phyloP scores from a whole-genome alignment of 164 flowering plant species.

The Tetracentron sinense region DNA sequence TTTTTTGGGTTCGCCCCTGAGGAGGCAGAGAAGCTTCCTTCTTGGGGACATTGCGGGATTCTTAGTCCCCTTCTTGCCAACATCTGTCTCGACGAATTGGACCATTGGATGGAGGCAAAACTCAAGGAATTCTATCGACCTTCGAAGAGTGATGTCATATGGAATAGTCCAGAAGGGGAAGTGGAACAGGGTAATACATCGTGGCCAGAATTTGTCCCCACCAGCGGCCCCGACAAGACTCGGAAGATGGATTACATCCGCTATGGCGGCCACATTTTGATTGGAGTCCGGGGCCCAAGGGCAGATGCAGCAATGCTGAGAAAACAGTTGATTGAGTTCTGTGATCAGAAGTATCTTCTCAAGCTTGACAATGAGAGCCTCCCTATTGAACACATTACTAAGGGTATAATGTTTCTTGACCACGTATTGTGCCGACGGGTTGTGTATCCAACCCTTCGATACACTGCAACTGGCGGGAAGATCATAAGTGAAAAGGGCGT shows the following conservation, averaged over 20 bases:
- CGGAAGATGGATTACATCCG: constrained; percentile 87
- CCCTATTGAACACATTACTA: constrained; percentile 92
- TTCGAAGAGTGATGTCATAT: constrained; percentile 85
- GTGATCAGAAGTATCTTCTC: constrained; percentile 80
- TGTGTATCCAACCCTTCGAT: constrained; percentile 93
- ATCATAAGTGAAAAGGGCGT: constrained; percentile 98
- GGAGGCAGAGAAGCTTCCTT: constrained; percentile 81
- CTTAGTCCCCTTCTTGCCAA: constrained; percentile 84
- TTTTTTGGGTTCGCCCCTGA: constrained; percentile 96
- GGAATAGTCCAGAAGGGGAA: constrained; percentile 86
- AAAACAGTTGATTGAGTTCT: constrained; percentile 84
- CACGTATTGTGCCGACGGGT: constrained; percentile 90
- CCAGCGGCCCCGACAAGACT: constrained; percentile 96
- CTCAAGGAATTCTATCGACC: constrained; percentile 80
- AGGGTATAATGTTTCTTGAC: constrained; percentile 96
- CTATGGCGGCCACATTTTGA: constrained; percentile 88
- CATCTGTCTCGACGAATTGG: constrained; percentile 82
- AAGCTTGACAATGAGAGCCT: constrained; percentile 89
- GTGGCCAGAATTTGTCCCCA: constrained; percentile 98
- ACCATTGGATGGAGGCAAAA: constrained; percentile 85
- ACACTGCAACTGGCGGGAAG: constrained; percentile 97
- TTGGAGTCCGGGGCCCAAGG: constrained; percentile 89
- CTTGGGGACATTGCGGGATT: constrained; percentile 94
- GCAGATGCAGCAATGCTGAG: constrained; percentile 89
- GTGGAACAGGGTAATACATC: constrained; percentile 91